Evolutionary conservation across 768 basidiomycete genomes (phyloP).

Genomic region (Suillus paluster): DNA sequence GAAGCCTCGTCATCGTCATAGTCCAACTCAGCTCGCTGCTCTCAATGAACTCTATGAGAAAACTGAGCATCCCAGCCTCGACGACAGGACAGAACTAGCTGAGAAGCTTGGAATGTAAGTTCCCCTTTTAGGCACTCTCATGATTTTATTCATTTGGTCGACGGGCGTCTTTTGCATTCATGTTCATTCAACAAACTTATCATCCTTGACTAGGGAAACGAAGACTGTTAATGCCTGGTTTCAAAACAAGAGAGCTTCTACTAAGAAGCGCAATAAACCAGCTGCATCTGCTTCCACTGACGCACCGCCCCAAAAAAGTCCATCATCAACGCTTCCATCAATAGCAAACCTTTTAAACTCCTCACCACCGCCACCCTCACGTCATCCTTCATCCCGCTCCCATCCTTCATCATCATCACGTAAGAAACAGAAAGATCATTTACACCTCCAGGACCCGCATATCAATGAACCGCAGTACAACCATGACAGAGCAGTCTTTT

Average conservation of each 20-base stretch:
- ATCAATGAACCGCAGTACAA: conserved; percentile 25
- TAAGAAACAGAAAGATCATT: conserved; percentile 30
- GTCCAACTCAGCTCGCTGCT: conserved; percentile 70
- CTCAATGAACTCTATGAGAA: conserved; percentile 80
- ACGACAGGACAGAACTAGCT: conserved; percentile 69
- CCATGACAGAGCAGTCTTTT: conserved; percentile 35
- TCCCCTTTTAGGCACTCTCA: conserved; percentile 30
- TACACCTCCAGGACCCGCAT: conserved; percentile 23
- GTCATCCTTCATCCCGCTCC: conserved; percentile 29
- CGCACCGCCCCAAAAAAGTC: conserved; percentile 20
- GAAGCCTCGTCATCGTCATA: conserved; percentile 82
- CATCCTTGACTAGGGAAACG: conserved; percentile 60
- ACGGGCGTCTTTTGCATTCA: conserved; percentile 7
- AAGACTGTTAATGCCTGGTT: conserved; percentile 90
- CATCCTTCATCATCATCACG: conserved; percentile 29
- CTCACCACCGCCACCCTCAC: conserved; percentile 27
- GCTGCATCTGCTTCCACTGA: conserved; percentile 36
- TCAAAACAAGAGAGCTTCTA: conserved; percentile 84
- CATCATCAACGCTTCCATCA: conserved; percentile 35
- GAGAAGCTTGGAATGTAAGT: conserved; percentile 78
- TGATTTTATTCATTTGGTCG: conserved; percentile 23
- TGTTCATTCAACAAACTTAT: conserved; percentile 15
- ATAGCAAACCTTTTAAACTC: conserved; percentile 48
- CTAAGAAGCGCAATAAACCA: conserved; percentile 69
- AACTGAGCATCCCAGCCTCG: conserved; percentile 74